Base-by-base conservation (phyloP, 2,329 filamentous ascomycete genomes). In the Colletotrichum liriopes region DNA sequence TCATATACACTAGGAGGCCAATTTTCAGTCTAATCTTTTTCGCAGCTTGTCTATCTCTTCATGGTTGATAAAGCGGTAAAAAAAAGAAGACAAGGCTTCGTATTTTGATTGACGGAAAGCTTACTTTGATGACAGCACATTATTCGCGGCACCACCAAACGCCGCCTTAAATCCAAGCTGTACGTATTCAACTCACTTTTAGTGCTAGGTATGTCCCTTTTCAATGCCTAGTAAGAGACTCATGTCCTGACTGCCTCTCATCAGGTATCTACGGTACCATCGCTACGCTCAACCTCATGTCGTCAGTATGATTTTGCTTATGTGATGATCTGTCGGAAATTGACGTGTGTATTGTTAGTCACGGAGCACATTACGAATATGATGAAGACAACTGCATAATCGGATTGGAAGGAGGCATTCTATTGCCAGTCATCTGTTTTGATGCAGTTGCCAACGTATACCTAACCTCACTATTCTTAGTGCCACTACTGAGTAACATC, bases 371-470 rank as follows among this genome's bases (percentile, higher is more conserved):
- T 3, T 68, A 63, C 49, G 41, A 64, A 4, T 12, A 35, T 26
- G 23, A 39, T 5, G 35, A 23, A 23, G 26, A 65, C 5, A 41
- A 6, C 2, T 64, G 66, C 23, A 32, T 43, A 12, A 23, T 58
- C 23, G 60, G 52, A 20, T 32, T 49, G 14, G 51, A 49, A n/a
- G 26, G 60, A 23, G 14, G n/a, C 26, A 41, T 51, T 1, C n/a
- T 69, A 20, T 32, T 69, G 23, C 59, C 60, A 8, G 26, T 69
- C 6, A 51, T 69, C 3, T n/a, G 55, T n/a, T 69, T 69, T 29
- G 66, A 69, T 20, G 60, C 41, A 23, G 37, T 58, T 5, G 32
- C 64, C 60, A 69, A 69, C 18, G 60, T 65, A 35, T 69, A 69
- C 29, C 51, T 69, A 20, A 69, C 66, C 11, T 51, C 60, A 16